phyloP scores from a whole-genome alignment of 768 basidiomycete species.

The Pulveroboletus sp. region DNA sequence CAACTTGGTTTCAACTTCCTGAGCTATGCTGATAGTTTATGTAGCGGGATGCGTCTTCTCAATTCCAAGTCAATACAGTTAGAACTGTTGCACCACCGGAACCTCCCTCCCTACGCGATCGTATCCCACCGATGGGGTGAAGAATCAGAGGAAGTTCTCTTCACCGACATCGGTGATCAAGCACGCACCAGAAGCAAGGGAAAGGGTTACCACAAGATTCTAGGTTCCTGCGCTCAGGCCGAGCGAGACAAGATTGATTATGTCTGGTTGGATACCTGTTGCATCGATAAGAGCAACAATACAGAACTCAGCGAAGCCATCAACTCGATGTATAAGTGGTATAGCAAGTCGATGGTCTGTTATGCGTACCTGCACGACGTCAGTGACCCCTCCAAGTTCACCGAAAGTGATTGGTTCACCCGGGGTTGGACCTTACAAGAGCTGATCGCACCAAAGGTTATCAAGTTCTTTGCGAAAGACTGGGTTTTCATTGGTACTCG shows the following conservation, averaged over 20 bases:
- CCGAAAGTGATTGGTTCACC: conserved; percentile 28
- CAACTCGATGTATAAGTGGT: conserved; percentile 35
- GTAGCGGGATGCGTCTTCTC: conserved; percentile 23
- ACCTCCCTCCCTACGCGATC: conserved; percentile 18
- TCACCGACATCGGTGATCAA: conserved; percentile 21
- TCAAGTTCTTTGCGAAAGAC: conserved; percentile 26
- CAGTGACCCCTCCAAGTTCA: conserved; percentile 11
- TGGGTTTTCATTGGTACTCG: conserved; percentile 22
- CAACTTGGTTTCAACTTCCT: background rate
- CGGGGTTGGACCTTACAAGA: conserved; percentile 33
- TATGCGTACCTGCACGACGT: conserved; percentile 29
- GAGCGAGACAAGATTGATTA: conserved; percentile 11
- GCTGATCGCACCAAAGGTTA: conserved; percentile 25
- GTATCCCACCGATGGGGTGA: conserved; percentile 28
- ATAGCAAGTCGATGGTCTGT: conserved; percentile 23
- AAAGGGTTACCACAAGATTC: conserved; percentile 23
- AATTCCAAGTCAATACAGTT: conserved; percentile 14
- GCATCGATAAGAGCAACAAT: conserved; percentile 28
- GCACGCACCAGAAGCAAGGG: conserved; percentile 7
- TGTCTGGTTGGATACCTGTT: conserved; percentile 34
- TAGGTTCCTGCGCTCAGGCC: conserved; percentile 19
- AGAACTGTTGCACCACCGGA: conserved; percentile 7
- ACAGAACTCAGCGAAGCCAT: conserved; percentile 30
- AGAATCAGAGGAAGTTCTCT: conserved; percentile 21
- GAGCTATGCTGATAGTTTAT: too few species aligned